Conservation (phyloP, 306 rosid species). For the Rosa multiflora region DNA sequence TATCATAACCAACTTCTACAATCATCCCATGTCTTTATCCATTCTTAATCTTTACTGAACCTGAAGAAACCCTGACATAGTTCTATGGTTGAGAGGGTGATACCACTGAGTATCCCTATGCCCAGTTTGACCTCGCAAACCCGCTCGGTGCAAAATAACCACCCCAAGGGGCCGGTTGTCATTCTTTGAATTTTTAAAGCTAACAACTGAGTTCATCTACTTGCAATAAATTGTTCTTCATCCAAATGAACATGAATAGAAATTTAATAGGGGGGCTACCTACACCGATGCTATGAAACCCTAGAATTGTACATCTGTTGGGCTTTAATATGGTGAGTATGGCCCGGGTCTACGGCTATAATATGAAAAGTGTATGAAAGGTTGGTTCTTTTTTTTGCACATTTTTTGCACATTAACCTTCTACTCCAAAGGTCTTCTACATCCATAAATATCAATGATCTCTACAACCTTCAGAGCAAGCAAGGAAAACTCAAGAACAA, state of each 20-base stretch:
- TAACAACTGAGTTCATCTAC: background rate
- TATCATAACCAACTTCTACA: background rate
- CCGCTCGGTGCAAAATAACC: background rate
- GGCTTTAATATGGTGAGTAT: background rate
- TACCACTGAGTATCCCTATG: background rate
- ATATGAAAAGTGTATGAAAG: background rate
- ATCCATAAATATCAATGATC: background rate
- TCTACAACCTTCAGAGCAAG: background rate
- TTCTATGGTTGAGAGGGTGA: background rate
- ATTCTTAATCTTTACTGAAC: background rate
- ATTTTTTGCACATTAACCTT: background rate
- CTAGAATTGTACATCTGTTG: background rate
- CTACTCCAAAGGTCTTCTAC: background rate
- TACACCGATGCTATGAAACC: background rate
- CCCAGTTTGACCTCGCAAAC: background rate
- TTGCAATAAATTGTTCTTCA: background rate
- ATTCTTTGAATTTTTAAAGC: background rate
- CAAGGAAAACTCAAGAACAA: background rate
- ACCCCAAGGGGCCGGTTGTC: background rate
- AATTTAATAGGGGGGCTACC: background rate
- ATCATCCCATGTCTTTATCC: background rate
- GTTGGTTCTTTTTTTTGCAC: background rate
- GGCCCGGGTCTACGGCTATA: background rate
- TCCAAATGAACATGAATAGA: background rate
- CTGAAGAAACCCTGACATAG: background rate